Conservation (phyloP, 306 rosid genomes). For the Quercus ilex region DNA sequence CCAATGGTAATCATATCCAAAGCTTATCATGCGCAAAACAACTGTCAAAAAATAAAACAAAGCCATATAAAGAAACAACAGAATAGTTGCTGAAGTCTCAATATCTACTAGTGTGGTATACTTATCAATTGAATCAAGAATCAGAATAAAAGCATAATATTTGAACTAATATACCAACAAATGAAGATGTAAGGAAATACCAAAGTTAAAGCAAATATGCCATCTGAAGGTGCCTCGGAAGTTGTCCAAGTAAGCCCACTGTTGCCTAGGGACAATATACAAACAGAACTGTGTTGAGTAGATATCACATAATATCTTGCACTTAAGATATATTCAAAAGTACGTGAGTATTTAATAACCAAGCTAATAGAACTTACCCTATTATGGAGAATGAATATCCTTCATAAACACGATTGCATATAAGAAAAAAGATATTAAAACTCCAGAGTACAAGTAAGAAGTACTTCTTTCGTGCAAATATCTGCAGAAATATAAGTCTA, state of each 20-base stretch:
- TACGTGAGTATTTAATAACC: background rate
- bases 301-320: slow-evolving; percentile 12
- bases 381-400: slow-evolving; percentile 79
- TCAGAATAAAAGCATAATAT: background rate
- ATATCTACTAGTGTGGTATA: background rate
- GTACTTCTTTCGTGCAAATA: slow-evolving; percentile 58
- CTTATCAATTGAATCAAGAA: background rate
- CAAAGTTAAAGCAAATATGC: slow-evolving; percentile 98
- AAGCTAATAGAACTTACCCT: slow-evolving; percentile 66
- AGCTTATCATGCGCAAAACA: slow-evolving; percentile 96
- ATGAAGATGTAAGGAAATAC: slow-evolving; percentile 36
- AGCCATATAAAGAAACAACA: background rate
- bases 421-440: slow-evolving; percentile 80
- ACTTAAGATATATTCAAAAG: slow-evolving; percentile 5
- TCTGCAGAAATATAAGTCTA: slow-evolving; percentile 43
- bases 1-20: slow-evolving; percentile 89
- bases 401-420: slow-evolving; percentile 81
- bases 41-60: slow-evolving; percentile 53
- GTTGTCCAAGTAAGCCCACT: slow-evolving; percentile 70
- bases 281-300: slow-evolving; percentile 18
- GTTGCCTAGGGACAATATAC: slow-evolving; percentile 43
- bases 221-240: slow-evolving; percentile 89
- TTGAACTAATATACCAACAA: slow-evolving; percentile 12
- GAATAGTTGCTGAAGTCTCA: background rate
- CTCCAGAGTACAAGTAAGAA: slow-evolving; percentile 69